A percentile compares a stretch with the other conserved stretches of the same genome.
phyloP scores from a whole-genome alignment of 2,329 filamentous ascomycete genomes.

The Alternaria sp. region DNA sequence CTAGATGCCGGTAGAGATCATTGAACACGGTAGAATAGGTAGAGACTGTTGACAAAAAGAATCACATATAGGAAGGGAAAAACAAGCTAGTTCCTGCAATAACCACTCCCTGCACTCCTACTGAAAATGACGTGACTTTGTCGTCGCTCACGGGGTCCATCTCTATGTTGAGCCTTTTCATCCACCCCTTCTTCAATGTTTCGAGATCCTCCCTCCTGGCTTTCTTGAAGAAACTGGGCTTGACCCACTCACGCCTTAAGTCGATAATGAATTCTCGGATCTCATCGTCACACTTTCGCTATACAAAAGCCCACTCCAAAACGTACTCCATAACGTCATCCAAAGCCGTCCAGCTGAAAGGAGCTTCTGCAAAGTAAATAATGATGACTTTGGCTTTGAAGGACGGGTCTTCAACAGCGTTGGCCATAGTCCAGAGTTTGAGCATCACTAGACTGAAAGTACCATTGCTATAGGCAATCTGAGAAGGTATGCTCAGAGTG shows the following conservation, averaged over 20 bases:
- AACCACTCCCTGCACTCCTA: neutral
- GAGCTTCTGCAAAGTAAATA: neutral
- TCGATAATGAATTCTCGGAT: conserved; percentile 2
- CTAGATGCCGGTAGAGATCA: neutral
- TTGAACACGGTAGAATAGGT: neutral
- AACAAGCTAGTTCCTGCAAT: neutral
- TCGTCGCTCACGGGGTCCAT: neutral
- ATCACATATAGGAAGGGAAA: neutral
- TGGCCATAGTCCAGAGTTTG: conserved; percentile 1
- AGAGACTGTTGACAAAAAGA: neutral
- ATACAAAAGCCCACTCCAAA: neutral
- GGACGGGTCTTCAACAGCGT: neutral
- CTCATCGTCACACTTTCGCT: neutral
- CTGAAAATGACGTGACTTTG: neutral
- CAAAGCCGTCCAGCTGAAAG: no score
- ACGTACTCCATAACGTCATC: no score
- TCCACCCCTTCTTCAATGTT: neutral
- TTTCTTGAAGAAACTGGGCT: neutral
- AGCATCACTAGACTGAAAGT: neutral
- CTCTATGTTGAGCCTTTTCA: neutral
- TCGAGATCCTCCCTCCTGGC: no score
- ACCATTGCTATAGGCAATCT: neutral
- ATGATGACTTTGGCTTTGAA: neutral
- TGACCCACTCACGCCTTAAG: neutral
- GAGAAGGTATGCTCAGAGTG: neutral